Percentiles rank a stretch among this genome's conserved stretches.
Evolutionary conservation across 352 stramenopile genomes (phyloP).

Genomic region (Phytophthora uliginosa): DNA sequence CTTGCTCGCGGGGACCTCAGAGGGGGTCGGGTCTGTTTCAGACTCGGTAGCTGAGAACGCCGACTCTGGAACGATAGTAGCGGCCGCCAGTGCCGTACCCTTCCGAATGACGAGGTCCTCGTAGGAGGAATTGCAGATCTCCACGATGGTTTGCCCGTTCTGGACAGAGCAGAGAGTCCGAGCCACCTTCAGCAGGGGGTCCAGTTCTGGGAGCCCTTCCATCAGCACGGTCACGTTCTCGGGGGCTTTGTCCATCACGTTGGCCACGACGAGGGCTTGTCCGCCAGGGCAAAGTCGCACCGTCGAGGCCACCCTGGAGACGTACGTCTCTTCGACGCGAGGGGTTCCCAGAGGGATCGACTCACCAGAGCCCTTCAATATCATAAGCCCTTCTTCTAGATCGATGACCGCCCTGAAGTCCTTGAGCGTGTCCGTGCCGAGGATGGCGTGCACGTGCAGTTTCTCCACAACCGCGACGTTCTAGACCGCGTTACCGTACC

Average conservation of each 20-base stretch:
- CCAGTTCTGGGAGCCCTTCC: not conserved
- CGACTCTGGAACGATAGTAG: not conserved
- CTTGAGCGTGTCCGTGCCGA: not conserved
- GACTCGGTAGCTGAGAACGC: constrained; percentile 2
- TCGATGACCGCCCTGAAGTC: constrained; percentile 1
- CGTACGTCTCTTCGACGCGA: not conserved
- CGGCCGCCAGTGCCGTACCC: not conserved
- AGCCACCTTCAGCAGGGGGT: not conserved
- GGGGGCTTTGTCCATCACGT: not conserved
- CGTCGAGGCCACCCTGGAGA: not conserved
- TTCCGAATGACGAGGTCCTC: not conserved
- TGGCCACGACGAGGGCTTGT: not conserved
- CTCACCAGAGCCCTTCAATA: not conserved
- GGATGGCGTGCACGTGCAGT: not conserved
- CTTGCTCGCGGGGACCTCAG: too few relatives aligned
- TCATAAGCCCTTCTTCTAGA: not conserved
- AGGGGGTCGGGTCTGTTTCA: too few relatives aligned
- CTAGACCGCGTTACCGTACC: not conserved
- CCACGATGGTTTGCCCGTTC: not conserved
- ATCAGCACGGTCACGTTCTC: not conserved
- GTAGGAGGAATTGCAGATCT: not conserved
- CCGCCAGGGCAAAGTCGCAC: not conserved
- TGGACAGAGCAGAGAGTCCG: not conserved
- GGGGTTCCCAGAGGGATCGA: not conserved
- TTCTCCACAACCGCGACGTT: not conserved